phyloP scores from a whole-genome alignment of 2,329 filamentous ascomycete species.

The Ophiosphaerella herpotricha region DNA sequence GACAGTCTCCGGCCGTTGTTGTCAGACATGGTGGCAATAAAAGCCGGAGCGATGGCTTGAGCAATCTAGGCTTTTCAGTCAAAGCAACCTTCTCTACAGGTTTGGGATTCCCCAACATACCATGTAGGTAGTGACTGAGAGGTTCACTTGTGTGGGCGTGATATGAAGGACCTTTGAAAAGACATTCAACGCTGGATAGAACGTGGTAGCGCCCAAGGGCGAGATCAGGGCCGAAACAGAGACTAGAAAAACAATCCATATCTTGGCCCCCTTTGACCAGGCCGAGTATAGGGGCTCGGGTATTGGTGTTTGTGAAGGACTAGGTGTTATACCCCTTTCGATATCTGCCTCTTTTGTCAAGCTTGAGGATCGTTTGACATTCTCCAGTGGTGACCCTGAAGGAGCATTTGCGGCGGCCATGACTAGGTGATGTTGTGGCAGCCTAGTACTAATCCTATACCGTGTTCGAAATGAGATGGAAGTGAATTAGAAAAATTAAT shows the following conservation, averaged over 20 bases:
- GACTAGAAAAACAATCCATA: constrained; percentile 56
- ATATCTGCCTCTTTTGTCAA: constrained; percentile 3
- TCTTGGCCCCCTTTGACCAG: constrained; percentile 45
- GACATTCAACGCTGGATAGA: constrained; percentile 43
- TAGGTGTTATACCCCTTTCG: constrained; percentile 14
- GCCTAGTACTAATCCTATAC: no score
- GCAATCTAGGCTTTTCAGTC: constrained; percentile 30
- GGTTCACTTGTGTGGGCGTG: constrained; percentile 51
- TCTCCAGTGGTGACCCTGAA: background rate
- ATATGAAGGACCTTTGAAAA: constrained; percentile 48
- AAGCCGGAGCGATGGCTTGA: constrained; percentile 59
- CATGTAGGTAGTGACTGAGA: constrained; percentile 59
- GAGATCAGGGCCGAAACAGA: constrained; percentile 55
- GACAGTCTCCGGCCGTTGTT: constrained; percentile 57
- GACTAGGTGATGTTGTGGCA: background rate
- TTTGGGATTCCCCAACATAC: constrained; percentile 14
- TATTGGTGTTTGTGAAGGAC: constrained; percentile 21
- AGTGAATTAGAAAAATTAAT: no score
- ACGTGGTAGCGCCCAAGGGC: constrained; percentile 49
- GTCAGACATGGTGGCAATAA: constrained; percentile 59
- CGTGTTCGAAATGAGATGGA: no score
- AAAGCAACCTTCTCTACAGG: background rate
- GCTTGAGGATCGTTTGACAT: background rate
- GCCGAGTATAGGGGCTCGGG: constrained; percentile 38
- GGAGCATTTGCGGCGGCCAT: background rate